Base-by-base conservation (phyloP, 2,329 filamentous ascomycete species). In the Aspergillus flavus region DNA sequence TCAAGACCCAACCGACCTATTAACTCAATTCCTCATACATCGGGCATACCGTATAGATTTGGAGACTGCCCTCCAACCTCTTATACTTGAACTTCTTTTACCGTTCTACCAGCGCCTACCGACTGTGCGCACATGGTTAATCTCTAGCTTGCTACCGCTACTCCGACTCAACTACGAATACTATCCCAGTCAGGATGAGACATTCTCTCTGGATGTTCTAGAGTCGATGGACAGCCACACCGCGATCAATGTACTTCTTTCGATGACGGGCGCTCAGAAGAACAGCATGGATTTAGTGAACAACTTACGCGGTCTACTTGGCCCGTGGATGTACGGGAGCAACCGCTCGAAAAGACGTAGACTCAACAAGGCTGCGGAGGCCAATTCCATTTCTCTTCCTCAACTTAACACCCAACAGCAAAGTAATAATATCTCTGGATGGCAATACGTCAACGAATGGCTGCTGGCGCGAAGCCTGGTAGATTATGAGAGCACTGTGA, bases 291-390 rank as follows among this genome's bases (percentile, higher is more conserved):
- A 81, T 60, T 64, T 84, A 54, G 82, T 80, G 26, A 79, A 84
- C 61, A 88, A 89, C 68, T 67, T 89, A 45, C 83, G 84, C 66
- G 82, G 85, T 5, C 75, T 90, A 26, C 82, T 89, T 43, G 85
- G 86, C 4, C 86, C 87, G 12, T 90, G 87, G 87, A 84, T 89
- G 68, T 86, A 85, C 71, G 87, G 87, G 16, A 80, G 82, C 58
- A 83, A 76, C 41, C 79, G 83, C 28, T 78, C 82, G 36, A 88
- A 88, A 75, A 79, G 85, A 64, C 81, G 84, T 61, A 85, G 79
- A 67, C 71, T 85, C 16, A 79, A 79, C 32, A 71, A 76, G 61
- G 62, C 65, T 5, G 68, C 70, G 1, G 69, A 65, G 48, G 69
- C 66, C 32, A 72, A 67, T 41, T 74, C 72, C 6, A 71, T 78